Base-by-base conservation (phyloP, 768 basidiomycete species). In the Austroboletus festivus region DNA sequence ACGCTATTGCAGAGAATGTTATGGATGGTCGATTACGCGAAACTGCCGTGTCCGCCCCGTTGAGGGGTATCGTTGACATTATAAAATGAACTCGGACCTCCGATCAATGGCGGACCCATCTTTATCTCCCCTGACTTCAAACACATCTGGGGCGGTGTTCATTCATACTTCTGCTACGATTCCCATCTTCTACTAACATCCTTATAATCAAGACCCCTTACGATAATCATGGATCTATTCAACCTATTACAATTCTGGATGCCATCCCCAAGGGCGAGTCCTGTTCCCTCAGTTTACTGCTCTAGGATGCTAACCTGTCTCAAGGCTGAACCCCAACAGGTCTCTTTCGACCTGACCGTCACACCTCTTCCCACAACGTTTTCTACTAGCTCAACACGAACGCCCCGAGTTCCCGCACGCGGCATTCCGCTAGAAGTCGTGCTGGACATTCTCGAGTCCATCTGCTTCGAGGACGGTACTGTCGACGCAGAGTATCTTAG, bases 361-460 rank as follows among this genome's bases (percentile, higher is more conserved):
- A 47, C 54, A 30, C 47, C 59, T 45, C 60, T 60, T 46, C 56
- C 57, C 46, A 58, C 47, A 40, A 62, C 59, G 39, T 31, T 48
- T 52, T 34, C 45, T 47, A 10, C 56, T 41, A 40, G 33, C 31
- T 46, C 55, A n/a, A n/a, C n/a, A 43, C 52, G 51, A 46, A 28
- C 50, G 23, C 59, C 54, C 47, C 50, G 58, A 50, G 50, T 68
- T 34, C 62, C 59, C 38, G 24, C 50, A 53, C 49, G 54, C 42
- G 66, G 63, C 7, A 68, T 88, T 34, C 86, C 86, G 10, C 70
- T 83, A 52, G 86, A 88, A 65, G 59, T 89, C 40, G 73, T 82
- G 35, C 67, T 85, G 48, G 60, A 74, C 56, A 80, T 89, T 62
- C 75, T 88, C 53, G 83, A 86, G 63, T 65, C 74, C 13, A 77